phyloP scores from a whole-genome alignment of 352 stramenopile genomes.

The Phytophthora hibernalis region DNA sequence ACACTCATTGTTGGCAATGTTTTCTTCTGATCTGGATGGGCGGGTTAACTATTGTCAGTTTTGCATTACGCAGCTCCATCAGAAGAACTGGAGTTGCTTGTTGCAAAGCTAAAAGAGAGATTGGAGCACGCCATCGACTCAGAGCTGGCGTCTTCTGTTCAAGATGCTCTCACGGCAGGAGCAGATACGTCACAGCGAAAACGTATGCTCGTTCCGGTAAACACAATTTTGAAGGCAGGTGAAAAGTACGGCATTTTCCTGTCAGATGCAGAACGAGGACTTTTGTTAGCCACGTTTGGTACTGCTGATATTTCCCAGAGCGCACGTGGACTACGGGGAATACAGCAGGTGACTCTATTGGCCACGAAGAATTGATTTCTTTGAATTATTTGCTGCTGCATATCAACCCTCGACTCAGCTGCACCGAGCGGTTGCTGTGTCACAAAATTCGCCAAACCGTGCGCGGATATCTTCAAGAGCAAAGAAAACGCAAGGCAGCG shows the following conservation, averaged over 20 bases:
- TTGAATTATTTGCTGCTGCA: conserved; percentile 65
- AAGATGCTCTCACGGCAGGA: conserved; percentile 44
- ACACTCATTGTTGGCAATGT: conserved; percentile 65
- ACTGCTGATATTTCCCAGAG: conserved; percentile 1
- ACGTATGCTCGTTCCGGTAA: conserved; percentile 19
- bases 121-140: conserved; percentile 68
- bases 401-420: conserved; percentile 62
- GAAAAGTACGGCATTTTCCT: conserved; percentile 50
- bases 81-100: conserved; percentile 62
- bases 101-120: conserved; percentile 67
- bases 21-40: conserved; percentile 65
- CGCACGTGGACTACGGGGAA: background rate
- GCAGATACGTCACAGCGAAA: conserved; percentile 23
- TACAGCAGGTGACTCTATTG: background rate
- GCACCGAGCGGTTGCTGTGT: conserved; percentile 56
- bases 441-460: conserved; percentile 75
- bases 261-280: conserved; percentile 38
- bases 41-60: conserved; percentile 81
- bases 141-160: conserved; percentile 45
- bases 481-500: conserved; percentile 35
- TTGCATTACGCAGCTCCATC: conserved; percentile 58
- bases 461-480: conserved; percentile 36
- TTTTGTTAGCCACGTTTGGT: conserved; percentile 33
- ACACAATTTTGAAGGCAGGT: conserved; percentile 14
- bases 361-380: conserved; percentile 21